Percentiles rank a stretch among this genome's conserved stretches.
Conservation (phyloP, 345 rosid genomes). For the Populus euphratica region DNA sequence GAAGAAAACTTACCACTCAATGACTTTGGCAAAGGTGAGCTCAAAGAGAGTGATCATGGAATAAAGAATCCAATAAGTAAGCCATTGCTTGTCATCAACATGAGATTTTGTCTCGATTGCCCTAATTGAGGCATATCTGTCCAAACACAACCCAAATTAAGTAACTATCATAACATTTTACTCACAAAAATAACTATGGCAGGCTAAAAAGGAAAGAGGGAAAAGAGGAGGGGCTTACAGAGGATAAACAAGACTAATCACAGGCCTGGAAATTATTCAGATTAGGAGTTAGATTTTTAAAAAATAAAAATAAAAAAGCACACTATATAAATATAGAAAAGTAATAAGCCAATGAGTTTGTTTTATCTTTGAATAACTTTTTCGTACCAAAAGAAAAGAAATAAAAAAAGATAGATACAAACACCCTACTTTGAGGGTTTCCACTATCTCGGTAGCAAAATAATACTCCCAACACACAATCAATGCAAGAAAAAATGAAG, state of each 20-base stretch:
- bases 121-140: conserved; percentile 75
- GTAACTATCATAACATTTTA: conserved; percentile 15
- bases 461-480: background rate
- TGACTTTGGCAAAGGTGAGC: conserved; percentile 82
- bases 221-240: conserved; percentile 52
- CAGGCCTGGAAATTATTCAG: conserved; percentile 61
- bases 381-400: background rate
- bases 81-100: conserved; percentile 89
- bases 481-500: background rate
- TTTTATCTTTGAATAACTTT: background rate
- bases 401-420: background rate
- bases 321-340: background rate
- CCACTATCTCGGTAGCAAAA: background rate
- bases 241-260: conserved; percentile 86
- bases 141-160: conserved; percentile 11
- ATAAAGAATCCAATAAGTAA: conserved; percentile 92
- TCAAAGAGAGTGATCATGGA: conserved; percentile 82
- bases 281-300: background rate
- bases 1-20: conserved; percentile 61
- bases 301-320: background rate
- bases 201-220: background rate
- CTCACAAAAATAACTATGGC: background rate
- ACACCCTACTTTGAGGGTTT: background rate
- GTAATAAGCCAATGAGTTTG: background rate
- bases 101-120: conserved; percentile 87